These are phyloP conservation scores for Periconia sp. DNA, from an alignment of 2,329 filamentous ascomycete species.

Conservation along the genomic window DNA sequence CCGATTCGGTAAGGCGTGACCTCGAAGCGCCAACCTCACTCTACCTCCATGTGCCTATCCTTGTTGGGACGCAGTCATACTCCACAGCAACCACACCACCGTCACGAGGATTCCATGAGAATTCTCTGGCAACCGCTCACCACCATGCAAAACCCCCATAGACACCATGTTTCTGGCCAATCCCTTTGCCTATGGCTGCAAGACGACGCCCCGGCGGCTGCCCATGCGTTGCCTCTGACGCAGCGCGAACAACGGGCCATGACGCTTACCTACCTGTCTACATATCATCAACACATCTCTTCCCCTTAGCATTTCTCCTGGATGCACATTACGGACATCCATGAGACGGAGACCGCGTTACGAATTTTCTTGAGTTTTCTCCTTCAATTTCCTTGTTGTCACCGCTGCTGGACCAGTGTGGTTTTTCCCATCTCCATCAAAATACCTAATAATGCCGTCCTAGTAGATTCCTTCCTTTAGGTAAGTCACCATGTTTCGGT, in stretches of 20 bases:
- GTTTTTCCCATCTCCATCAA: conserved; percentile 22
- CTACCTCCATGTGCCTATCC: conserved; percentile 19
- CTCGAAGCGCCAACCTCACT: conserved; percentile 25
- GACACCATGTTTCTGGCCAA: conserved; percentile 34
- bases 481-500: conserved; percentile 17
- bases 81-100: conserved; percentile 23
- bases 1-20: conserved; percentile 23
- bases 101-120: conserved; percentile 20
- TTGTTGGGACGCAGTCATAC: conserved; percentile 17
- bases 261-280: conserved; percentile 38
- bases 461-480: conserved; percentile 28
- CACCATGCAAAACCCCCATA: conserved; percentile 24
- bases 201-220: conserved; percentile 41
- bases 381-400: conserved; percentile 38
- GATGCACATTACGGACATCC: conserved; percentile 29
- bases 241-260: conserved; percentile 28
- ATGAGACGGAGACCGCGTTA: conserved; percentile 40
- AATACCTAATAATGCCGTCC: conserved; percentile 32
- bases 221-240: conserved; percentile 31
- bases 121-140: conserved; percentile 25
- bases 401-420: conserved; percentile 39
- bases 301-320: conserved; percentile 18
- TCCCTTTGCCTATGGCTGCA: conserved; percentile 25
- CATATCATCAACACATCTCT: conserved; percentile 33
- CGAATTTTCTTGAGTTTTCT: conserved; percentile 39